Evolutionary conservation across 2,329 filamentous ascomycete genomes (phyloP), one percentile per base, ranked within the genome.

Genomic region (Fusarium siculi): DNA sequence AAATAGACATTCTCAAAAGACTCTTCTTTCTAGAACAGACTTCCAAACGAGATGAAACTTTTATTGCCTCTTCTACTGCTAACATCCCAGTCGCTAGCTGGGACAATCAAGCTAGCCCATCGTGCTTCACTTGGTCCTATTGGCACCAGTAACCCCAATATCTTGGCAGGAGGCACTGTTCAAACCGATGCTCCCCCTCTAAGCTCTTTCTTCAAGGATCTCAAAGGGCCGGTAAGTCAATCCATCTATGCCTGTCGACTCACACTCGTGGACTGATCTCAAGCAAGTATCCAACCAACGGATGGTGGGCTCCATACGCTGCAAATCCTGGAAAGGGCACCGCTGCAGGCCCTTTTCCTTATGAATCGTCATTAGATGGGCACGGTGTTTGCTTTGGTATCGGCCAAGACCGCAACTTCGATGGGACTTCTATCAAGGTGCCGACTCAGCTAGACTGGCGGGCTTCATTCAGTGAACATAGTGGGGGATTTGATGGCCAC

Each of bases 251-350:
- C 9, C 28, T 30, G 28, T 30, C 28, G 9, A 9, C 9, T 30
- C 28, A 30, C 9, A 30, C 28, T 7, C 28, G 28, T 30, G 28
- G 28, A 30, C 28, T 30, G 28, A 30, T 30, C 28, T 30, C 28
- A 30, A 10, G 9, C 9, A 30, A 57, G 54, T 57, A 46, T 21
- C 54, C 40, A 5, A 46, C 54, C 40, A 57, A 57, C 14, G 54
- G 40, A 7, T 57, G 40, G 54, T 57, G 54, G 54, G 54, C 54
- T 28, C 30, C 54, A 25, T 57, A 57, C 8, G 40, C 54, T 21
- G 54, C 54, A 12, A 19, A 19, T 9, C 54, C 54, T 5, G 40
- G 54, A 2, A 57, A 9, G 7, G 40, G 54, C 5, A 57, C 40
- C 4, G 54, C 54, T 5, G 54, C 54, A 28, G 40, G 54, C 11